These are phyloP conservation scores for Citropsis articulata DNA, from an alignment of 345 rosid species.

Conservation along the genomic window DNA sequence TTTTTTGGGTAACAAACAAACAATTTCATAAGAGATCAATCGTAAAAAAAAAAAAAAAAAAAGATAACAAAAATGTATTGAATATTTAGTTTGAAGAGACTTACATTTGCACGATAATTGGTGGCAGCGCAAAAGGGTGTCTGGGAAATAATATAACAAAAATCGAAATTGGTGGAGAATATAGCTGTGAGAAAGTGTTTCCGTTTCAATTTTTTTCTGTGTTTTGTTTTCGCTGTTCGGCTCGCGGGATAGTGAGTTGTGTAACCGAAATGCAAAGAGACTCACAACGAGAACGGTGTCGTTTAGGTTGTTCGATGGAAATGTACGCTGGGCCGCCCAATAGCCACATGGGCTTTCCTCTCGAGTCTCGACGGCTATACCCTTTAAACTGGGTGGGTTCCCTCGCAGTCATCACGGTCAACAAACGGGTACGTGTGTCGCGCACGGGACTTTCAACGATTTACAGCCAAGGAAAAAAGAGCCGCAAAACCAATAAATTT, in stretches of 20 bases:
- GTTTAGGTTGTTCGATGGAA: not conserved
- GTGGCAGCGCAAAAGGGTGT: not conserved
- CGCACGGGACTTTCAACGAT: not conserved
- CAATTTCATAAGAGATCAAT: not conserved
- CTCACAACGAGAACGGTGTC: not conserved
- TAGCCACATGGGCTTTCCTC: not conserved
- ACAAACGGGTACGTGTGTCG: not conserved
- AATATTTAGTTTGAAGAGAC: not conserved
- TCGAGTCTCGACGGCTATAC: not conserved
- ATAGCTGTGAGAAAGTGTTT: not conserved
- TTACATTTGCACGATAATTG: not conserved
- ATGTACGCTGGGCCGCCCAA: not conserved
- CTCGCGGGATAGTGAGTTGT: not conserved
- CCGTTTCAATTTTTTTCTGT: not conserved
- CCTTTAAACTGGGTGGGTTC: not conserved
- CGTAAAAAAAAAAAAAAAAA: too few relatives aligned
- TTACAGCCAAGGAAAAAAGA: not conserved
- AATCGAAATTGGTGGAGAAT: not conserved
- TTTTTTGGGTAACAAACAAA: not conserved
- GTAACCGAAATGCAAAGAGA: constrained; percentile 4
- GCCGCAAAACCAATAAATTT: not conserved
- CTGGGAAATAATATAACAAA: not conserved
- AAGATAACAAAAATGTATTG: not conserved
- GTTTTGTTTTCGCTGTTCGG: not conserved
- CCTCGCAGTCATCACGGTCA: not conserved